Evolutionary conservation across 306 rosid genomes (phyloP), one percentile per base, ranked within the genome.

Genomic region (Psophocarpus tetragonolobus): DNA sequence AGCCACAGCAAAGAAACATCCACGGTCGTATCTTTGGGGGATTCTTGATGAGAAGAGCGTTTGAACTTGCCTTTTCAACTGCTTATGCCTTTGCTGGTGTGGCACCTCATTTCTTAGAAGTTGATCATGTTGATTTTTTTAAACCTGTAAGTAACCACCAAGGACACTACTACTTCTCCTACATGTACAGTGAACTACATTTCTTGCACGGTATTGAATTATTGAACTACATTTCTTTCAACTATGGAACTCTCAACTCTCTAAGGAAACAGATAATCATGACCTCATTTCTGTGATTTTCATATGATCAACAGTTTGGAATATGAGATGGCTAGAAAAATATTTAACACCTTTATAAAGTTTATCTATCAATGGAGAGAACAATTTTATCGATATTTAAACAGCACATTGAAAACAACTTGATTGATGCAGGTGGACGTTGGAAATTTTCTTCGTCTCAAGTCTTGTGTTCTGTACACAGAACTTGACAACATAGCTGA

Each of bases 11-110:
- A 74, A 89, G 96, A 87, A 93, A 93, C 78, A 87, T 87, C 85
- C 90, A 91, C 39, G 98, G 98, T 20, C 90, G 98, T 21, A 93
- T 93, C 75, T 93, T 93, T 64, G 96, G 97, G 24, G 97, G 97
- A 5, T 93, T 93, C 81, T 77, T 93, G 78, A 93, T 93, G 97
- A 79, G 94, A 71, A 91, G 98, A 85, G 98, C 98, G 1, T 88
- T 91, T 83, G 98, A 93, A 85, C 89, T 93, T 66, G 91, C 96
- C 80, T 91, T 91, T 82, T 72, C 97, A 75, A 93, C 98, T 9
- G 85, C 94, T 39, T 93, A 93, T 73, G 88, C 84, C 50, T 93
- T 93, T 77, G 90, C 91, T 62, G 97, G 98, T 79, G 94, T 75
- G 14, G 97, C 94, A 47, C 96, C 98, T 41, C 87, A 82, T 80